Evolutionary conservation across 805 yeast genomes (phyloP).

Genomic region (Nakazawaea molendinolei): DNA sequence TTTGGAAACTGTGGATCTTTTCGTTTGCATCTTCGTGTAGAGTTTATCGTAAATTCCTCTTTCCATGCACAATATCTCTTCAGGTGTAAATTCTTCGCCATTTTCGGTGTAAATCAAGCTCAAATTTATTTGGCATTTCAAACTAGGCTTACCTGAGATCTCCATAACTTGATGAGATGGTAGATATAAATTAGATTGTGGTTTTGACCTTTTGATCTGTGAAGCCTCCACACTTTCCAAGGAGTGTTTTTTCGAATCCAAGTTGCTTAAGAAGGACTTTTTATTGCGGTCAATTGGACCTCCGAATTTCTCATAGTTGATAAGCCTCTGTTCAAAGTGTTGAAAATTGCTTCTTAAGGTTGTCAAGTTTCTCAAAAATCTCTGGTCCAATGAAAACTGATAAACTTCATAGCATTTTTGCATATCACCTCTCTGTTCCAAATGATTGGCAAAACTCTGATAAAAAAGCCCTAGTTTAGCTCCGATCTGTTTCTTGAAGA

Average conservation of each 20-base stretch:
- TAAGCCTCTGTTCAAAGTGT: constrained; percentile 36
- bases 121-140: constrained; percentile 53
- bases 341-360: constrained; percentile 36
- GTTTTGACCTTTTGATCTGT: constrained; percentile 30
- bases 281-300: constrained; percentile 13
- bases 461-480: constrained; percentile 59
- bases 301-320: constrained; percentile 15
- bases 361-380: constrained; percentile 56
- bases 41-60: constrained; percentile 26
- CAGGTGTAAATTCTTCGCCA: constrained; percentile 50
- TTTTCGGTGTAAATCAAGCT: constrained; percentile 43
- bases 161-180: constrained; percentile 32
- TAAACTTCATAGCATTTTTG: constrained; percentile 56
- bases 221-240: constrained; percentile 26
- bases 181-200: neutral
- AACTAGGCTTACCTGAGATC: constrained; percentile 53
- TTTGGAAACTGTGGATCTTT: neutral
- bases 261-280: neutral
- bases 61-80: constrained; percentile 55
- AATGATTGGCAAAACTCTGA: constrained; percentile 65
- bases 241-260: constrained; percentile 21
- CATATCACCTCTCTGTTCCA: constrained; percentile 43
- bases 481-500: constrained; percentile 72
- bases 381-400: constrained; percentile 45
- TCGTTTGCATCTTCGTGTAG: too few species aligned